A percentile compares a stretch with the other conserved stretches of the same genome.
phyloP scores from a whole-genome alignment of 2,329 filamentous ascomycete genomes.

The Aspergillus chevalieri region DNA sequence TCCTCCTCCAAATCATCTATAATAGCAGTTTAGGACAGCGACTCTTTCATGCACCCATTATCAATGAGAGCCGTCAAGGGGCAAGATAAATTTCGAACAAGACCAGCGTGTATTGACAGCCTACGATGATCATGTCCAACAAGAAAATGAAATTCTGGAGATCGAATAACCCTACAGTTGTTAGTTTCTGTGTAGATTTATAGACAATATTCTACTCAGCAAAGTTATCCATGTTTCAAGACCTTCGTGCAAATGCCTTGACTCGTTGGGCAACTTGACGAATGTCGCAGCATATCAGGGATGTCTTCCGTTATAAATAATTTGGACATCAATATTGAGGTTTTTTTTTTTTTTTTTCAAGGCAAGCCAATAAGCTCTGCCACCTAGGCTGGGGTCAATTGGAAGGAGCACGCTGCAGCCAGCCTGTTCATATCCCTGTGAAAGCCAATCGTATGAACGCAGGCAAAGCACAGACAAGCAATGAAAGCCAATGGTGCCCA shows the following conservation, averaged over 20 bases:
- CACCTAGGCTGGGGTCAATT: too few relatives aligned
- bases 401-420: too few relatives aligned
- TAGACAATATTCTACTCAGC: neutral
- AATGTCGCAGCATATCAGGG: neutral
- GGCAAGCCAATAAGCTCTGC: neutral
- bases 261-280: neutral
- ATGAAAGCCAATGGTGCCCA: neutral
- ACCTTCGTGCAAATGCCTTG: neutral
- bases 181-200: neutral
- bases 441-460: neutral
- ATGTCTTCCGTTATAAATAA: neutral
- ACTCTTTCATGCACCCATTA: too few relatives aligned
- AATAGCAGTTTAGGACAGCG: too few relatives aligned
- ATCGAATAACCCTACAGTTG: neutral
- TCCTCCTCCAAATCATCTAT: too few relatives aligned
- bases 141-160: neutral
- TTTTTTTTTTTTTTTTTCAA: neutral
- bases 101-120: neutral
- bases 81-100: neutral
- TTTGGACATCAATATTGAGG: neutral
- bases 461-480: neutral
- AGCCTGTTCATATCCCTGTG: too few relatives aligned
- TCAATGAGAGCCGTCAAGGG: neutral
- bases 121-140: neutral
- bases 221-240: neutral